Evolutionary conservation across 139 green algal genomes (phyloP), one percentile per base, ranked within the genome.

Genomic region (Closterium sp.): DNA sequence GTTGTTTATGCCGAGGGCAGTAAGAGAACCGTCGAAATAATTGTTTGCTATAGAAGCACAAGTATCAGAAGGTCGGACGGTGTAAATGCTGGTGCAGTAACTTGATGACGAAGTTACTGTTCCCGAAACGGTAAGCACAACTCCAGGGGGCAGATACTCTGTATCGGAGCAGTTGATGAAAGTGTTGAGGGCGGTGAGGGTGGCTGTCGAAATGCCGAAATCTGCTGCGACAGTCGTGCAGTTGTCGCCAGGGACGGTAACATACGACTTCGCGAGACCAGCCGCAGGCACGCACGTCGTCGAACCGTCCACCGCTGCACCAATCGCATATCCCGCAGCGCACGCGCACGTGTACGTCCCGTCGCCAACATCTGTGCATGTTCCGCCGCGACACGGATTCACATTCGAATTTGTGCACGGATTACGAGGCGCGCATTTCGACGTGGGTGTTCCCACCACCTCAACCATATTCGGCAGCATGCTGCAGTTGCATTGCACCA

Each of bases 311-410:
- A 69, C 43, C 21, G 43, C 43, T 28, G 12, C 43, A 16, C 43
- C 43, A 16, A 69, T 69, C 12, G 43, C 43, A 16, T 25, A 69
- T 25, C 43, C 43, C 43, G 81, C 5, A 19, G n/a, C 8, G 81
- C 81, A 86, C n/a, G n/a, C n/a, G 81, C 81, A 86, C 28, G 76
- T 85, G 76, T 85, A 85, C 28, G 76, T 85, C 28, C 76, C 76
- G n/a, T 85, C 76, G 76, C n/a, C n/a, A 10, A 32, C 28, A 85
- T 85, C 76, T 0, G 2, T 31, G 76, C 76, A 85, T 8, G n/a
- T 32, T 33, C 76, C 76, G n/a, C 28, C 76, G 3, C 5, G 12
- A 19, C 76, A 85, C 10, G 76, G 76, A 32, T 85, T 85, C 28
- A 85, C n/a, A 32, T 8, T 10, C 16, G 76, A 10, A 8, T 8